phyloP scores from a whole-genome alignment of 176 grass and related monocot genomes.

The Ensete ventricosum region DNA sequence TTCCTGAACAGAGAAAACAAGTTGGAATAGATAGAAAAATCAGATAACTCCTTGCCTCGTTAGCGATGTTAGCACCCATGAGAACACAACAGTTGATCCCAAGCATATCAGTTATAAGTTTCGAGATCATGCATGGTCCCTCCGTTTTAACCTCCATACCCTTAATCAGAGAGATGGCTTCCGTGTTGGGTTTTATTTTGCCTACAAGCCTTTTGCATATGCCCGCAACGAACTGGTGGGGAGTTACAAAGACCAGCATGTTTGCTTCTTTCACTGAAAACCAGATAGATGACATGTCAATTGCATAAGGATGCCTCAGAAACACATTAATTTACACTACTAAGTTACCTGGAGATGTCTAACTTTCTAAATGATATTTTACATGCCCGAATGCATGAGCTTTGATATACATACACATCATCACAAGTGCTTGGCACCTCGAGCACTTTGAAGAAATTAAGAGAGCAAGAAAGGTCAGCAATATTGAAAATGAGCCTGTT shows the following conservation, averaged over 20 bases:
- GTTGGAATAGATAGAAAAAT: background rate
- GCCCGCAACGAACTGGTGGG: slow-evolving; percentile 78
- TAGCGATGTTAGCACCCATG: slow-evolving; percentile 98
- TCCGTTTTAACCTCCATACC: slow-evolving; percentile 96
- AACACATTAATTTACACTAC: background rate
- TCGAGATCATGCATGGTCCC: slow-evolving; percentile 96
- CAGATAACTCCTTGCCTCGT: slow-evolving; percentile 48
- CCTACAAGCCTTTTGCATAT: slow-evolving; percentile 88
- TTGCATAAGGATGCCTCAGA: background rate
- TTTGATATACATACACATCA: background rate
- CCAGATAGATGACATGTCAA: background rate
- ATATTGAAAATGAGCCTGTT: no score
- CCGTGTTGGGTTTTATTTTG: slow-evolving; percentile 53
- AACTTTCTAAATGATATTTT: background rate
- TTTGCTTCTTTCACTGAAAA: slow-evolving; percentile 74
- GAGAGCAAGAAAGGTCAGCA: no score
- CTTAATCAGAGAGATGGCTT: slow-evolving; percentile 90
- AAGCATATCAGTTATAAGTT: slow-evolving; percentile 65
- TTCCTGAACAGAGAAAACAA: background rate
- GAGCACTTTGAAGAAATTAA: no score
- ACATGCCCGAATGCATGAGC: background rate
- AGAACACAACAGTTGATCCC: slow-evolving; percentile 90
- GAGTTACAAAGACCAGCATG: slow-evolving; percentile 91
- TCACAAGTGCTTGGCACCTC: no score
- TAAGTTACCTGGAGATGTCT: background rate